These are phyloP conservation scores for Geotrichum fermentans DNA, from an alignment of 1,139 yeast genomes.

Conservation along the genomic window DNA sequence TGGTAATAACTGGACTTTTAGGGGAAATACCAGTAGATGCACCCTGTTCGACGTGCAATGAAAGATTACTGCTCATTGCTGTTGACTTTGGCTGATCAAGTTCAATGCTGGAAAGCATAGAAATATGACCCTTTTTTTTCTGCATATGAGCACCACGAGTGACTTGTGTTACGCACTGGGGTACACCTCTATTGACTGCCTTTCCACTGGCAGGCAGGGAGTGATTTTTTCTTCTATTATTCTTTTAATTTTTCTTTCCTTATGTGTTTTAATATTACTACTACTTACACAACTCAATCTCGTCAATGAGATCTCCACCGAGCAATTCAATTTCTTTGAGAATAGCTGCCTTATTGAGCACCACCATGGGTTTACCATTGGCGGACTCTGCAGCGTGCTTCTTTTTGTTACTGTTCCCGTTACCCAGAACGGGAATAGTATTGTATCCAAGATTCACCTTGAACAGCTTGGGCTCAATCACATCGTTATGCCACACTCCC, in stretches of 20 bases:
- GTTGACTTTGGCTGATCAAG: no score
- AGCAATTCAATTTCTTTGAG: constrained; percentile 65
- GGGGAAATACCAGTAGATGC: no score
- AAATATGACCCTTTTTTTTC: no score
- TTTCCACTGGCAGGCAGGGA: no score
- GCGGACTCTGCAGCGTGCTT: constrained; percentile 23
- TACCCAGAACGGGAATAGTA: constrained; percentile 53
- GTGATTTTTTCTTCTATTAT: no score
- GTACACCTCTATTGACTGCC: no score
- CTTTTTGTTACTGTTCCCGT: constrained; percentile 5
- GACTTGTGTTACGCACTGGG: no score
- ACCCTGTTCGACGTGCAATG: no score
- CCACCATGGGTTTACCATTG: constrained; percentile 37
- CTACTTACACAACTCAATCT: constrained; percentile 7
- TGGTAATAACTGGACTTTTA: no score
- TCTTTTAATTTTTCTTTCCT: constrained; percentile 3
- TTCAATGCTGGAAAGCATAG: no score
- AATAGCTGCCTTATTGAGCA: constrained; percentile 68
- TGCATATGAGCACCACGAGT: no score
- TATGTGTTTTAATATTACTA: background rate
- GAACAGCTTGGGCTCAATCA: constrained; percentile 52
- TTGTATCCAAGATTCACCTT: constrained; percentile 77
- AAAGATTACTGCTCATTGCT: no score
- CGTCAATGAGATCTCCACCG: constrained; percentile 58
- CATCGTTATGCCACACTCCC: constrained; percentile 73